Conservation (phyloP, 371 early-diverging fungal genomes). For the Nosema muscidifuracis region DNA sequence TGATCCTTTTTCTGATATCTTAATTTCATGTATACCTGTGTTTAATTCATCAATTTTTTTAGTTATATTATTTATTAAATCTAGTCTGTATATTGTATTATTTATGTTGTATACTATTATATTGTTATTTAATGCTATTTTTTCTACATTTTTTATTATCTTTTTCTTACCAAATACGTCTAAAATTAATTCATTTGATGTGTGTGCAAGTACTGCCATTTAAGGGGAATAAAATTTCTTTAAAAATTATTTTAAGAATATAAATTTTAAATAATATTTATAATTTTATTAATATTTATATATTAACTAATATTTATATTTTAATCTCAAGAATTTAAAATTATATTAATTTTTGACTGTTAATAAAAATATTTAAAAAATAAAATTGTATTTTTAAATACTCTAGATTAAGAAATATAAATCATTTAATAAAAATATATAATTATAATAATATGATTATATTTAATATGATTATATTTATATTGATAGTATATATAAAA, state of each 20-base stretch:
- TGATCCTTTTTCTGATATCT: slow-evolving; percentile 45
- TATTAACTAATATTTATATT: no score
- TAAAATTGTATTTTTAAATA: no score
- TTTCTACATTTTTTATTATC: slow-evolving; percentile 26
- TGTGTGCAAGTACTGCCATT: slow-evolving; percentile 57
- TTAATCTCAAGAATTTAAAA: no score
- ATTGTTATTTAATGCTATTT: slow-evolving; percentile 37
- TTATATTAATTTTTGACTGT: no score
- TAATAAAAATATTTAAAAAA: no score
- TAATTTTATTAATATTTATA: no score
- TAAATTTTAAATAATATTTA: slow-evolving; percentile 3
- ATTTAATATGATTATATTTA: no score
- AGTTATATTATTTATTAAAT: slow-evolving; percentile 18
- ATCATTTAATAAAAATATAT: no score
- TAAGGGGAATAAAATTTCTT: slow-evolving; percentile 28
- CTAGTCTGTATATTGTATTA: slow-evolving; percentile 23
- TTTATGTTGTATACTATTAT: slow-evolving; percentile 31
- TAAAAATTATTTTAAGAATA: no score
- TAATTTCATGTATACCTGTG: slow-evolving; percentile 35
- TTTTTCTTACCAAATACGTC: slow-evolving; percentile 54
- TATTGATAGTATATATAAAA: no score
- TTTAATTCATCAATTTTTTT: slow-evolving; percentile 28
- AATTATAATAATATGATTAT: no score
- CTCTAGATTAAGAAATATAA: no score
- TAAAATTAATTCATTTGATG: slow-evolving; percentile 52